phyloP scores from a whole-genome alignment of 352 stramenopile genomes.

The Paralagenidium karlingii region DNA sequence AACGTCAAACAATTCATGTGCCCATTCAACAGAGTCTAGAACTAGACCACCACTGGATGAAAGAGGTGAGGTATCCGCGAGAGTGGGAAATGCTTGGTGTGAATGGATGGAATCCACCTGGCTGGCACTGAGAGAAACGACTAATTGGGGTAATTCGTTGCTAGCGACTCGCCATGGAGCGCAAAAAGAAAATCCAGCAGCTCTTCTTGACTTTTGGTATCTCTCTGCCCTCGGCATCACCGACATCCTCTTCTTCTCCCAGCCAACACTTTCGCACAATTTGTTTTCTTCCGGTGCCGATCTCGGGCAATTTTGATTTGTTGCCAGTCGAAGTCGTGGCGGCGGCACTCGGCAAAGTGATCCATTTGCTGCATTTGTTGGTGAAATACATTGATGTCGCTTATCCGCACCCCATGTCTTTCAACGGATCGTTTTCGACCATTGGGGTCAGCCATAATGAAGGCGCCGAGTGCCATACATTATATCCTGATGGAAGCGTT shows the following conservation, averaged over 20 bases:
- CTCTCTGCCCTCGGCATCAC: conserved; percentile 1
- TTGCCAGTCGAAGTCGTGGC: conserved; percentile 64
- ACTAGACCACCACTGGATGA: conserved; percentile 47
- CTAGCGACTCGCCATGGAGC: neutral
- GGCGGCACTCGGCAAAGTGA: conserved; percentile 53
- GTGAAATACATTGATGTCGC: conserved; percentile 54
- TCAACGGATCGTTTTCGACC: conserved; percentile 79
- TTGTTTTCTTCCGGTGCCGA: conserved; percentile 43
- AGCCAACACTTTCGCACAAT: conserved; percentile 51
- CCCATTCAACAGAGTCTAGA: conserved; percentile 51
- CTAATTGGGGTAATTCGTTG: no score
- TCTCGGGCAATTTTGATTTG: conserved; percentile 55
- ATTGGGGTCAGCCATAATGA: conserved; percentile 72
- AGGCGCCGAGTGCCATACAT: conserved; percentile 61
- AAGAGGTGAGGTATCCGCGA: conserved; percentile 17
- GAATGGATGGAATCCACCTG: neutral
- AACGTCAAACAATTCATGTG: conserved; percentile 16
- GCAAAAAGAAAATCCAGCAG: conserved; percentile 37
- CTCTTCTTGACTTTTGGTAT: conserved; percentile 52
- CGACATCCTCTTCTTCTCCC: neutral
- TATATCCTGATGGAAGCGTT: conserved; percentile 70
- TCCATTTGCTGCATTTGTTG: conserved; percentile 58
- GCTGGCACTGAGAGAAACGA: no score
- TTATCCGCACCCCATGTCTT: conserved; percentile 75
- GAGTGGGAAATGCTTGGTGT: no score